Base-by-base conservation (phyloP, 2,329 filamentous ascomycete genomes). In the Parafenestella ontariensis region DNA sequence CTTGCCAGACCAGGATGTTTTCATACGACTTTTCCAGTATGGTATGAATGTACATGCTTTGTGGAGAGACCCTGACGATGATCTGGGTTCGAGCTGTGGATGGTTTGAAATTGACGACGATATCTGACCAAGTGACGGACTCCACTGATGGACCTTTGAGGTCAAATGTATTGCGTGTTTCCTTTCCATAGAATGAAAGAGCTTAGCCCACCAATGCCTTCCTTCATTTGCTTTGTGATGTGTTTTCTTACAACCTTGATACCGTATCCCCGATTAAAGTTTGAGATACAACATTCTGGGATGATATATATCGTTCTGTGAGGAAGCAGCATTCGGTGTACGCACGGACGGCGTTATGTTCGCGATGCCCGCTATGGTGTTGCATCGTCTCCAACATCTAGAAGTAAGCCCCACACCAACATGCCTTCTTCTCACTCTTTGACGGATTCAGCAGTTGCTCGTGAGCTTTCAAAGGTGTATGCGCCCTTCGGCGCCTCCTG, bases 41-140 rank as follows among this genome's bases (percentile, higher is more conserved):
- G 46, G 24, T n/a, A 43, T 52, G 34, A 31, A 37, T 58, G 45
- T 48, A 42, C 8, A 17, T 49, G 46, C 52, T 37, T 54, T 53
- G 48, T 59, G 58, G 39, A 37, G 29, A 45, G 23, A 53, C 39
- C 50, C 54, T 46, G 49, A 29, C 34, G n/a, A 50, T 36, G 53
- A 58, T 49, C 51, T 62, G 54, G 54, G 50, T 58, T 49, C 56
- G 52, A 53, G 46, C 41, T 54, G 53, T 58, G 52, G 48, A 47
- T 57, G 54, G 42, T 52, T 59, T 52, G 56, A n/a, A 54, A 49
- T 58, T 58, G 54, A 59, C 41, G 51, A 65, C 34, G 56, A 57
- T 60, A 46, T 68, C 59, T 61, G 63, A 60, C 51, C 47, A 54
- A 18, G 46, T 61, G 60, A 59, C 56, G 59, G 58, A 56, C 28